Evolutionary conservation across 2,329 filamentous ascomycete species (phyloP).

Genomic region (Phialophora chinensis): DNA sequence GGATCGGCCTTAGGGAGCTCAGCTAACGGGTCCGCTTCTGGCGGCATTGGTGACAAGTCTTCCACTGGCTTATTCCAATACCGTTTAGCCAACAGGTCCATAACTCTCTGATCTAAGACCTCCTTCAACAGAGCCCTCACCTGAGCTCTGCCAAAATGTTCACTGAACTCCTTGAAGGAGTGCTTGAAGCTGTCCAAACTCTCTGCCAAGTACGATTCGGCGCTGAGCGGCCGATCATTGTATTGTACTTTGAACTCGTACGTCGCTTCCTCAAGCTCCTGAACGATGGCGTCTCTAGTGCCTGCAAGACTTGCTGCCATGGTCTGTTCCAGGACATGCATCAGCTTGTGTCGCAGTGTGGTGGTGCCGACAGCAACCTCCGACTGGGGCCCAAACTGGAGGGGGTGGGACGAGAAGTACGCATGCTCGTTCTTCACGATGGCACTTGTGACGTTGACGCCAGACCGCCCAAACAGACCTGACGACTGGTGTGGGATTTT

Average conservation of each 20-base stretch:
- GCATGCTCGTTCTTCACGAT: slow-evolving; percentile 87
- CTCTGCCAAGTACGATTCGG: slow-evolving; percentile 95
- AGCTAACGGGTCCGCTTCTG: slow-evolving; percentile 73
- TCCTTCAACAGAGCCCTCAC: slow-evolving; percentile 88
- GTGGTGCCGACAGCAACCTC: slow-evolving; percentile 81
- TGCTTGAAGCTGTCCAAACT: slow-evolving; percentile 97
- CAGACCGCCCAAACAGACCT: slow-evolving; percentile 82
- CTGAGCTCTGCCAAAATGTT: slow-evolving; percentile 85
- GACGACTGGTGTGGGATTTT: slow-evolving; percentile 69
- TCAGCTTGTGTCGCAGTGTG: slow-evolving; percentile 90
- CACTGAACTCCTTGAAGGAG: slow-evolving; percentile 91
- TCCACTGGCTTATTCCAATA: slow-evolving; percentile 97
- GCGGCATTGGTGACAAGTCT: slow-evolving; percentile 71
- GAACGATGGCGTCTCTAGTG: slow-evolving; percentile 89
- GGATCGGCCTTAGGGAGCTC: slow-evolving; percentile 85
- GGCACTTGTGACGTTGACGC: slow-evolving; percentile 75
- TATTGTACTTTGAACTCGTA: slow-evolving; percentile 99
- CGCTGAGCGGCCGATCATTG: slow-evolving; percentile 91
- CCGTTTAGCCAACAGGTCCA: slow-evolving; percentile 87
- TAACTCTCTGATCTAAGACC: slow-evolving; percentile 90
- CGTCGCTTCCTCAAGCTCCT: slow-evolving; percentile 93
- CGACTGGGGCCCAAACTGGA: slow-evolving; percentile 76
- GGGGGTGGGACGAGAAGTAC: slow-evolving; percentile 82
- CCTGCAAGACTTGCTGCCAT: slow-evolving; percentile 92
- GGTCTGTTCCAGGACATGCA: slow-evolving; percentile 94